These are phyloP conservation scores for Gastrodia elata DNA, from an alignment of 106 monocot species.

Conservation along the genomic window DNA sequence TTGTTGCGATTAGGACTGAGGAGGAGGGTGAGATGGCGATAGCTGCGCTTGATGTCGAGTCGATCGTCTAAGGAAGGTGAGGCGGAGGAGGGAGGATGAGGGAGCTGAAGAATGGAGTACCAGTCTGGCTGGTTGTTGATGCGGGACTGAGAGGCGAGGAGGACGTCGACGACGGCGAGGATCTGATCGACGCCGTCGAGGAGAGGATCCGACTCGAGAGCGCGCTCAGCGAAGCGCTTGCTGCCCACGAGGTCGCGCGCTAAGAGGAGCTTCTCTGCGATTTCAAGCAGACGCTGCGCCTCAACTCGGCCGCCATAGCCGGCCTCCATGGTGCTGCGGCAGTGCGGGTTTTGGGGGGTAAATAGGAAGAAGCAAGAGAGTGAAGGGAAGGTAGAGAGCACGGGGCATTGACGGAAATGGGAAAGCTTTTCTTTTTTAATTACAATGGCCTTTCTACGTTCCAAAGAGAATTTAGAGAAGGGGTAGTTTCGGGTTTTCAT, in stretches of 20 bases:
- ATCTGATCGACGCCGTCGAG: conserved; percentile 21
- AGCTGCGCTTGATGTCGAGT: conserved; percentile 9
- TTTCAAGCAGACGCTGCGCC: conserved; percentile 11
- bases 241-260: conserved; percentile 41
- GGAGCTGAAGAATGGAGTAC: conserved; percentile 21
- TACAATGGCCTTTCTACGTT: neutral
- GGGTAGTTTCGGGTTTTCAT: neutral
- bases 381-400: neutral
- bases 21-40: conserved; percentile 38
- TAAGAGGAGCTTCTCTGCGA: conserved; percentile 19
- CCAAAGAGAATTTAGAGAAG: neutral
- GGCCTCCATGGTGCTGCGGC: neutral
- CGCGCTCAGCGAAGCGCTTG: conserved; percentile 46
- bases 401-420: neutral
- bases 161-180: conserved; percentile 23
- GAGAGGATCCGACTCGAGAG: conserved; percentile 47
- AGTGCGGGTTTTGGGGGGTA: neutral
- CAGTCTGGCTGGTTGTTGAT: conserved; percentile 15
- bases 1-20: conserved; percentile 29
- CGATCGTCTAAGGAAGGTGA: neutral
- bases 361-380: neutral
- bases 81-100: conserved; percentile 1
- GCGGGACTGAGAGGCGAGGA: conserved; percentile 14
- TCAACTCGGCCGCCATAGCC: conserved; percentile 8
- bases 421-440: neutral